Conservation (phyloP, 306 rosid species). For the Geum urbanum region DNA sequence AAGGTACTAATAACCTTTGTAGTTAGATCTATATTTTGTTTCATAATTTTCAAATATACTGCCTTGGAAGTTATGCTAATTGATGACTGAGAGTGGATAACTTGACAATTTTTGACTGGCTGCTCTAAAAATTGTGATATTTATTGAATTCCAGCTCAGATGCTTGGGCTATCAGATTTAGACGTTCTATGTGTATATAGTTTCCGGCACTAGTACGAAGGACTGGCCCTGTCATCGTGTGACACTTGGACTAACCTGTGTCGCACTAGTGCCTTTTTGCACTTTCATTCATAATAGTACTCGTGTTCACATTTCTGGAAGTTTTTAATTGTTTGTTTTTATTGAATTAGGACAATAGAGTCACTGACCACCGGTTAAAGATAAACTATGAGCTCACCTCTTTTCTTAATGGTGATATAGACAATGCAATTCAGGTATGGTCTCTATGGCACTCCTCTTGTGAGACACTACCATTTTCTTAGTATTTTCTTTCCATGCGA, state of each 20-base stretch:
- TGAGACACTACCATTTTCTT: slow-evolving; percentile 1
- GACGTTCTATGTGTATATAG: not conserved
- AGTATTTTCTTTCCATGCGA: slow-evolving; percentile 5
- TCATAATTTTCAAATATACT: not conserved
- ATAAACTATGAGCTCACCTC: slow-evolving; percentile 80
- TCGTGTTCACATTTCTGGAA: slow-evolving; percentile 20
- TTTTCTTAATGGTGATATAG: slow-evolving; percentile 80
- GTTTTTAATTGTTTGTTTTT: slow-evolving; percentile 6
- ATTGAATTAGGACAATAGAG: slow-evolving; percentile 73
- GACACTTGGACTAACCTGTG: not conserved
- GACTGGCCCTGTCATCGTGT: not conserved
- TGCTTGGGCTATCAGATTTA: not conserved
- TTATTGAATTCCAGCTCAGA: not conserved
- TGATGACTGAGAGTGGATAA: not conserved
- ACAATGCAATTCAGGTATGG: slow-evolving; percentile 81
- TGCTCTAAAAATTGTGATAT: slow-evolving; percentile 10
- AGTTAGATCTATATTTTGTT: not conserved
- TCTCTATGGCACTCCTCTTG: slow-evolving; percentile 10
- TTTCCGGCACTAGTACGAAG: too few relatives aligned
- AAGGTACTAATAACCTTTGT: slow-evolving; percentile 48
- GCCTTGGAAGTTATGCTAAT: slow-evolving; percentile 14
- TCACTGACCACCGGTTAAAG: slow-evolving; percentile 91
- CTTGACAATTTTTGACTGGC: not conserved
- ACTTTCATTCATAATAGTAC: not conserved
- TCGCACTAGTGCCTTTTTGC: not conserved